Conservation (phyloP, 805 yeast genomes). For the Blastobotrys chiropterorum region DNA sequence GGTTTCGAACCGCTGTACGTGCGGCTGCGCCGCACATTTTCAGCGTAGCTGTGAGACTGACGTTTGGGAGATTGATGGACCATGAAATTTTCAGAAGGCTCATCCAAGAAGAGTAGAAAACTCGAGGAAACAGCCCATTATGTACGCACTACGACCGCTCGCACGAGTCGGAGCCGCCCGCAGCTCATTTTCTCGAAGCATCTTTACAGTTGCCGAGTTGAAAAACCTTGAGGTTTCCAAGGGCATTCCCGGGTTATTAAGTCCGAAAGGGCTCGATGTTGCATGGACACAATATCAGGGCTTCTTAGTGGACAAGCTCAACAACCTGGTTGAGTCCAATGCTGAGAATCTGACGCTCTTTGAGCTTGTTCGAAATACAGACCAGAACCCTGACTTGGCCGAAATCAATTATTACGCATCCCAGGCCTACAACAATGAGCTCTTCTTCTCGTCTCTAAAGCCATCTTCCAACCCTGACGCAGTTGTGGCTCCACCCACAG, state of each 20-base stretch:
- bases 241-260: conserved; percentile 51
- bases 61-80: background rate
- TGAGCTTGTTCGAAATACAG: conserved; percentile 16
- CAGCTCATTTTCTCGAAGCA: background rate
- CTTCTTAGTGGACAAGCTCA: conserved; percentile 31
- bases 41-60: background rate
- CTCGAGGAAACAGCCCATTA: background rate
- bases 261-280: conserved; percentile 57
- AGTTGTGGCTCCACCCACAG: conserved; percentile 15
- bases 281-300: conserved; percentile 83
- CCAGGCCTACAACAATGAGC: conserved; percentile 85
- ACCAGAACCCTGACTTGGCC: conserved; percentile 12
- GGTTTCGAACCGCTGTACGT: background rate
- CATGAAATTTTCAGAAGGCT: background rate
- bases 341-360: conserved; percentile 15
- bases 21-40: background rate
- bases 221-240: conserved; percentile 10
- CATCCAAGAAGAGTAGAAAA: background rate
- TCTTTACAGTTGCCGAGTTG: conserved; percentile 16
- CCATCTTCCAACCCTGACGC: conserved; percentile 25
- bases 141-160: background rate
- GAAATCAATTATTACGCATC: conserved; percentile 51
- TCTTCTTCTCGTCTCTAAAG: conserved; percentile 45
- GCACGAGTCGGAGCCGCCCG: background rate
- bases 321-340: conserved; percentile 17